Conservation (phyloP, 2,329 filamentous ascomycete genomes). For the Leptographium lundbergii region DNA sequence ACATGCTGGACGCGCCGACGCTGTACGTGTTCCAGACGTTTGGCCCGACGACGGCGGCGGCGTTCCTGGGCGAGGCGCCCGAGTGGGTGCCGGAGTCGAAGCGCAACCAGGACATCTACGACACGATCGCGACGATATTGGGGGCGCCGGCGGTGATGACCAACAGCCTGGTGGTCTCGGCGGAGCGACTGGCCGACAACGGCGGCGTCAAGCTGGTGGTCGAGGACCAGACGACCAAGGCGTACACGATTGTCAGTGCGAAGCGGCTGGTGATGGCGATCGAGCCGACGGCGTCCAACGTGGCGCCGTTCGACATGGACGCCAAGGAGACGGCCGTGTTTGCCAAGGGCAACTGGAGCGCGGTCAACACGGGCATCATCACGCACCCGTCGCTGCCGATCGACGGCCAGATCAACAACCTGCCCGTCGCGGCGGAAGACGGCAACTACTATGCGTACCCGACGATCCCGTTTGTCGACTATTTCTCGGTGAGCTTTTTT, state of each 20-base stretch:
- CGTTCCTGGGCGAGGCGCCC: slow-evolving; percentile 17
- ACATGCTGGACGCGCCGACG: slow-evolving; percentile 28
- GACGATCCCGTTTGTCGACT: slow-evolving; percentile 15
- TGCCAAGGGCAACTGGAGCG: slow-evolving; percentile 18
- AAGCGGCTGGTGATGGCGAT: slow-evolving; percentile 23
- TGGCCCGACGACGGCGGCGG: slow-evolving; percentile 21
- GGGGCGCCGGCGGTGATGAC: slow-evolving; percentile 23
- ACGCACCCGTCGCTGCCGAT: slow-evolving; percentile 18
- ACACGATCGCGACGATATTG: slow-evolving; percentile 21
- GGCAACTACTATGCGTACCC: slow-evolving; percentile 17
- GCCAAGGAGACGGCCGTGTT: slow-evolving; percentile 19
- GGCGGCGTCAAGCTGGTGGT: slow-evolving; percentile 19
- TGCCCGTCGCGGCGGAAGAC: slow-evolving; percentile 14
- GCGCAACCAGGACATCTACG: slow-evolving; percentile 27
- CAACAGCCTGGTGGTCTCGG: slow-evolving; percentile 20
- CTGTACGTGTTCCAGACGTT: slow-evolving; percentile 32
- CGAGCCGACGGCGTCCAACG: slow-evolving; percentile 19
- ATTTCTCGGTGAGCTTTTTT: slow-evolving; percentile 6
- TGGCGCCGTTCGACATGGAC: slow-evolving; percentile 21
- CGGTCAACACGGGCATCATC: slow-evolving; percentile 20
- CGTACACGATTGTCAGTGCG: slow-evolving; percentile 17
- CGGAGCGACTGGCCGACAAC: slow-evolving; percentile 16
- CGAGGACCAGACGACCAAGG: slow-evolving; percentile 11
- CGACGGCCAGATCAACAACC: slow-evolving; percentile 17
- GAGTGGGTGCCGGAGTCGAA: slow-evolving; percentile 21